phyloP scores from a whole-genome alignment of 495 filamentous ascomycete genomes.

The Tuber borchii region DNA sequence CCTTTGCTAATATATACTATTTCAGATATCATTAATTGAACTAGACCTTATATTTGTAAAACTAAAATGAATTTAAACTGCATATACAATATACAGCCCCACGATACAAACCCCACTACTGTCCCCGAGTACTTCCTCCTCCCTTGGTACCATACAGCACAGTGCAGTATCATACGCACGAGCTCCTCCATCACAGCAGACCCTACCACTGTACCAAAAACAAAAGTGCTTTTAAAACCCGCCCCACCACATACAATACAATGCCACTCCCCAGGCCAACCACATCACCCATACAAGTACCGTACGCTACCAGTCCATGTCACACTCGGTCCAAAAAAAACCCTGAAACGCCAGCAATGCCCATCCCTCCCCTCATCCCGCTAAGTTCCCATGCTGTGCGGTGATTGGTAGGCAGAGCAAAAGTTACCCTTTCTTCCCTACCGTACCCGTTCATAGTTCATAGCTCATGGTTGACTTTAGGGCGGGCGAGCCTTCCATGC shows the following conservation, averaged over 20 bases:
- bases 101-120: neutral
- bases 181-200: neutral
- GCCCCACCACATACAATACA: neutral
- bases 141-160: neutral
- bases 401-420: neutral
- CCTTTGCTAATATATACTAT: no score
- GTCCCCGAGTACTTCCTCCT: neutral
- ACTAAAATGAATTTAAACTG: no score
- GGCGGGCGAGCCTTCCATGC: neutral
- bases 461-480: no score
- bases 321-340: neutral
- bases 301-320: neutral
- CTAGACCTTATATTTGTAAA: no score
- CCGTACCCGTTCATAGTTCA: neutral
- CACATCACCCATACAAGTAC: neutral
- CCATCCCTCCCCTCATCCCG: neutral
- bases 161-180: neutral
- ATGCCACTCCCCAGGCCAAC: neutral
- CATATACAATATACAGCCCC: no score
- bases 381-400: neutral
- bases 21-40: no score
- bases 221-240: no score
- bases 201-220: no score
- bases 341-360: constrained; percentile 3
- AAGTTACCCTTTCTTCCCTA: neutral